phyloP scores from a whole-genome alignment of 495 filamentous ascomycete genomes.

The Trichoderma reesei region DNA sequence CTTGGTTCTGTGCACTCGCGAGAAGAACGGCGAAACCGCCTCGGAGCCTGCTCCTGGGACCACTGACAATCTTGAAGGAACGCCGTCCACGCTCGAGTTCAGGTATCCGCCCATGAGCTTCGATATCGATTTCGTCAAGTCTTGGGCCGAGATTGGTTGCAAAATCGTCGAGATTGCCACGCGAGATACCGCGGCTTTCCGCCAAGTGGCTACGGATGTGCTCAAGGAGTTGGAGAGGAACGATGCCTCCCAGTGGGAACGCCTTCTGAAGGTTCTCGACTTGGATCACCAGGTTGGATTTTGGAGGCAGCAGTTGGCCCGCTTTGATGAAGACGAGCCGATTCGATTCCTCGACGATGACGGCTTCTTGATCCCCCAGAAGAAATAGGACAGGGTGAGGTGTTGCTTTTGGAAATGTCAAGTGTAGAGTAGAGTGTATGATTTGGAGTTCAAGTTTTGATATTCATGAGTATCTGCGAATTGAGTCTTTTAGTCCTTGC shows the following conservation, averaged over 20 bases:
- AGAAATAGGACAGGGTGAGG: too few relatives aligned
- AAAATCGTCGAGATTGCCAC: background rate
- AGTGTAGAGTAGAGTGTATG: too few relatives aligned
- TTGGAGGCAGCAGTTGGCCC: background rate
- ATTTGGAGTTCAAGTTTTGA: too few relatives aligned
- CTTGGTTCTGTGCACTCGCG: background rate
- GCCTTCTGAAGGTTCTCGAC: background rate
- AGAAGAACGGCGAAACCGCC: background rate
- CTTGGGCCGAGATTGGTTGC: slow-evolving; percentile 25
- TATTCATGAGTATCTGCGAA: too few relatives aligned
- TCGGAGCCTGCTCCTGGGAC: too few relatives aligned
- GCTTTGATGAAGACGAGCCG: background rate
- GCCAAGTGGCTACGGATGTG: background rate
- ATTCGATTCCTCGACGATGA: background rate
- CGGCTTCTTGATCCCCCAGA: background rate
- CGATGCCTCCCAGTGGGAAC: background rate
- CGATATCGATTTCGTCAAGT: background rate
- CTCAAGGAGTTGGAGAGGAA: background rate
- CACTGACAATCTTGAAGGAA: too few relatives aligned
- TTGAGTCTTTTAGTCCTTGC: too few relatives aligned
- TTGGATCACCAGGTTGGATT: background rate
- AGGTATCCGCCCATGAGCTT: background rate
- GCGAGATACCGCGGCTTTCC: background rate
- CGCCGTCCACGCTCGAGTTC: slow-evolving; percentile 1
- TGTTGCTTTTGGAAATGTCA: too few relatives aligned